Conservation (phyloP, 768 basidiomycete genomes). For the Pholiota conissans region DNA sequence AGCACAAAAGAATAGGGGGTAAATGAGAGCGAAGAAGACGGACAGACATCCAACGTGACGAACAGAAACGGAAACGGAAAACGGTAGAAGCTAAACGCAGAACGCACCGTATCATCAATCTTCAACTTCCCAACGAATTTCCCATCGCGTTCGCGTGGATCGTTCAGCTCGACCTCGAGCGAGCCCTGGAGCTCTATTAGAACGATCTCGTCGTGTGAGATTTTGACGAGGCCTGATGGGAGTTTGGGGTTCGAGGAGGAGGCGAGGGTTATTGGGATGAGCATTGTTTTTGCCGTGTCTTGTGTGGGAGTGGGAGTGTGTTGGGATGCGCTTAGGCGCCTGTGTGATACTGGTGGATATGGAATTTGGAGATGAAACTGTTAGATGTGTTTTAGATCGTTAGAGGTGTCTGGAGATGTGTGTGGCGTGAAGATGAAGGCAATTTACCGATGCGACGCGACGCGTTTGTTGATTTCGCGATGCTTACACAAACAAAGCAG, state of each 20-base stretch:
- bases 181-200: slow-evolving; percentile 88
- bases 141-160: slow-evolving; percentile 55
- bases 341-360: no score
- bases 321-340: no score
- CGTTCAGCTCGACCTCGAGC: slow-evolving; percentile 63
- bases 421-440: neutral
- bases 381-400: neutral
- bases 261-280: slow-evolving; percentile 59
- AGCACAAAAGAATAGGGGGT: no score
- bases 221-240: slow-evolving; percentile 62
- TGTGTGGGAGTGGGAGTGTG: no score
- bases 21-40: no score
- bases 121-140: slow-evolving; percentile 78
- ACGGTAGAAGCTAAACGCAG: no score
- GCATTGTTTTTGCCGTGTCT: no score
- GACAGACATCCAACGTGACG: no score
- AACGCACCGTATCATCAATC: slow-evolving; percentile 60
- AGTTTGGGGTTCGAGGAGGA: slow-evolving; percentile 45
- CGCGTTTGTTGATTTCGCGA: slow-evolving; percentile 18
- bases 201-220: slow-evolving; percentile 79
- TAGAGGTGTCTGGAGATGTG: neutral
- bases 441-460: slow-evolving; percentile 17
- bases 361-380: neutral
- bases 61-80: no score
- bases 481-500: no score